Percentiles rank a stretch among this genome's conserved stretches.
phyloP scores from a whole-genome alignment of 2,329 filamentous ascomycete species.

The Tolypocladium inflatum region DNA sequence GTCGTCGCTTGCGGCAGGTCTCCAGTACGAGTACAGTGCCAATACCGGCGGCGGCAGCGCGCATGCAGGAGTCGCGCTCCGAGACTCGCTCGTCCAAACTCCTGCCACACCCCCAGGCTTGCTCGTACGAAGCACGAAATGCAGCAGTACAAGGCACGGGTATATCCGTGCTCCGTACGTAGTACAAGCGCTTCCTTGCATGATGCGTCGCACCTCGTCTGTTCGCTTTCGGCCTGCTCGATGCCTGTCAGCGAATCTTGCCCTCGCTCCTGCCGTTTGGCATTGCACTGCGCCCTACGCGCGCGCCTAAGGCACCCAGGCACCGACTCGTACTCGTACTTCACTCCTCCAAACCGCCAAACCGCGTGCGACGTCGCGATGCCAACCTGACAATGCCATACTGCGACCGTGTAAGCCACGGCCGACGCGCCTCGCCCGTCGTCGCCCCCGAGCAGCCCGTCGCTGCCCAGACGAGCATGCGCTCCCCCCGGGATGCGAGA shows the following conservation, averaged over 20 bases:
- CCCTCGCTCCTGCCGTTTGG: not conserved
- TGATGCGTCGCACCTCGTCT: not conserved
- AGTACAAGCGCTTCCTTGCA: not conserved
- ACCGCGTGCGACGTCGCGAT: not conserved
- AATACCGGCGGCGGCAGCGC: not conserved
- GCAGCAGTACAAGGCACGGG: too few species aligned
- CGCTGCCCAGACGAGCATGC: too few species aligned
- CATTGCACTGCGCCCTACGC: not conserved
- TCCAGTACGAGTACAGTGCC: not conserved
- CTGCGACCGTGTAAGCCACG: not conserved
- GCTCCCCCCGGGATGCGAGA: not conserved
- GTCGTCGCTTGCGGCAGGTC: too few species aligned
- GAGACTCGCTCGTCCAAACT: not conserved
- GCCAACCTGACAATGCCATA: not conserved
- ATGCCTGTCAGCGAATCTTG: not conserved
- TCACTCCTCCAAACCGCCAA: too few species aligned
- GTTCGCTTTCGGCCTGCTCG: not conserved
- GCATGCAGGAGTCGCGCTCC: not conserved
- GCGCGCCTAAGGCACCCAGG: not conserved
- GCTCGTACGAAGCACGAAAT: too few species aligned
- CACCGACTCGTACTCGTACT: not conserved
- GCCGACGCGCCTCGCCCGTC: not conserved
- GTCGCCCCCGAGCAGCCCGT: not conserved
- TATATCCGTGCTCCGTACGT: not conserved
- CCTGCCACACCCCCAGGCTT: not conserved